Base-by-base conservation (phyloP, 1,284 basidiomycete genomes). In the Pseudozyma tsukubaensis region DNA sequence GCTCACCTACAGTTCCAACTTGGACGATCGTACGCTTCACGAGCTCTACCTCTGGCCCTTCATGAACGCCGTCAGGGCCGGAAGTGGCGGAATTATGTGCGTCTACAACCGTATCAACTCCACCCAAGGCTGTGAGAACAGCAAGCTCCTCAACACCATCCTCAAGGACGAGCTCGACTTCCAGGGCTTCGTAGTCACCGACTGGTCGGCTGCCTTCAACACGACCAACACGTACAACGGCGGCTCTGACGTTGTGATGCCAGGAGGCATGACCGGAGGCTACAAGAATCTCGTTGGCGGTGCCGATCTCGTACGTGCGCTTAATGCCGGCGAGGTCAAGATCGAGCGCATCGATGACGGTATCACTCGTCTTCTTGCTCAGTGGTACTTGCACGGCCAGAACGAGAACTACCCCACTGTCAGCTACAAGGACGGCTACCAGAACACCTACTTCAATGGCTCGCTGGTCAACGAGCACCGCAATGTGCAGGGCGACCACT, bases 1-100 rank as follows among this genome's bases (percentile, higher is more conserved):
- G 14, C 77, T 74, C 19, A 77, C 83, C 53, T 91, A 88, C 59
- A 61, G 58, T n/a, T 4, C 61, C 47, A 71, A 71, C 59, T 34
- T 59, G 11, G 74, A 76, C 48, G 70, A 69, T 51, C 58, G 62
- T 16, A 72, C 74, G 6, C 21, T 69, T 24, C 69, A 69, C 42
- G 70, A 76, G 50, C 57, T 76, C 37, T 76, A 76, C 60, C 61
- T 73, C 48, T 67, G 65, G 59, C 72, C 72, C 6, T 74, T 74
- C 57, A 64, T 67, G 61, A 64, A 70, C 59, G 65, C 72, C 49
- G 59, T 71, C 43, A 58, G 66, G 32, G 67, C 72, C 49, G 67
- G 72, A 16, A 51, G 43, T n/a, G 69, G 64, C 19, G 65, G 56
- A 14, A 59, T 72, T 42, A 72, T 72, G 69, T 62, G 59, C 52